Evolutionary conservation across 1,284 basidiomycete species (phyloP).

Genomic region (Lentinus polychrous): DNA sequence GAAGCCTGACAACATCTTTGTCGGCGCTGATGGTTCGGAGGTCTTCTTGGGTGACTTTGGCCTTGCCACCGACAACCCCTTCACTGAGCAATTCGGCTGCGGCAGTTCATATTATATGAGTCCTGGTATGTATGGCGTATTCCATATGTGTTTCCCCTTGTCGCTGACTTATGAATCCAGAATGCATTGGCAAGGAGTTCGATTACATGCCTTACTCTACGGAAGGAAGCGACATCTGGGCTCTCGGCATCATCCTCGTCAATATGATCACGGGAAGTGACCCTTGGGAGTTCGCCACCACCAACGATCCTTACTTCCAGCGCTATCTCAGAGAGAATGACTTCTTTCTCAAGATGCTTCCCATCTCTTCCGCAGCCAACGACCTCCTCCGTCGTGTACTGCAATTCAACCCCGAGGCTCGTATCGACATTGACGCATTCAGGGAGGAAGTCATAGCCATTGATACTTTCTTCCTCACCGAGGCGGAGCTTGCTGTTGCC

Average conservation of each 20-base stretch:
- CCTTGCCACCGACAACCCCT: constrained; percentile 48
- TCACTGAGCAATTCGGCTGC: constrained; percentile 43
- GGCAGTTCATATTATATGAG: constrained; percentile 54
- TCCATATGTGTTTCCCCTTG: background rate
- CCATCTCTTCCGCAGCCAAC: constrained; percentile 59
- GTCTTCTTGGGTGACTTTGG: constrained; percentile 67
- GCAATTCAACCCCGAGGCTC: constrained; percentile 40
- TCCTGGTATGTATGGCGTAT: constrained; percentile 39
- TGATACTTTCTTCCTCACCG: constrained; percentile 62
- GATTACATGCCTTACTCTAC: constrained; percentile 51
- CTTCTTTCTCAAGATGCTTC: constrained; percentile 66
- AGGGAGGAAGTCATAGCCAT: constrained; percentile 52
- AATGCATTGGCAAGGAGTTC: constrained; percentile 21
- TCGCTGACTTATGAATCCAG: constrained; percentile 13
- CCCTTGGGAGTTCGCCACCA: constrained; percentile 79
- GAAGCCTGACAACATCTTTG: constrained; percentile 75
- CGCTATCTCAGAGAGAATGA: constrained; percentile 38
- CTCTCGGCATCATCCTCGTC: constrained; percentile 43
- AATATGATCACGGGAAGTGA: constrained; percentile 85
- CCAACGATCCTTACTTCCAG: constrained; percentile 67
- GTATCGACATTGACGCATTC: constrained; percentile 58
- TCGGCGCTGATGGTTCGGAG: constrained; percentile 35
- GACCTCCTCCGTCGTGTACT: constrained; percentile 57
- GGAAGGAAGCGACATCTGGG: constrained; percentile 83
- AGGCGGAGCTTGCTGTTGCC: constrained; percentile 43